Percentiles rank a stretch among this genome's conserved stretches.
Evolutionary conservation across 768 basidiomycete genomes (phyloP).

Genomic region (Kwoniella shandongensis): DNA sequence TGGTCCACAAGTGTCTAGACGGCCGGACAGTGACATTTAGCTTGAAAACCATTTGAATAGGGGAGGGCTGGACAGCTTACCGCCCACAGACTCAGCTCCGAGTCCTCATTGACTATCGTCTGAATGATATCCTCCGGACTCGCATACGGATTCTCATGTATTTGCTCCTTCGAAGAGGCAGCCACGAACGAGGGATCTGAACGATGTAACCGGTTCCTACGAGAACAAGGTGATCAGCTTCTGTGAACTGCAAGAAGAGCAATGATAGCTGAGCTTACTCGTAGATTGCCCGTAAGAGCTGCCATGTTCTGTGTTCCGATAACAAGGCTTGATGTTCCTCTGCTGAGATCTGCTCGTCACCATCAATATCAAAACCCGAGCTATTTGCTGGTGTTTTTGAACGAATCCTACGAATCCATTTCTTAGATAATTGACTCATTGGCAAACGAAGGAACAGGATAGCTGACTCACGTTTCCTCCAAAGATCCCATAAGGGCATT

Average conservation of each 20-base stretch:
- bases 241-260: background rate
- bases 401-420: slow-evolving; percentile 19
- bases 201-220: slow-evolving; percentile 37
- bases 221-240: background rate
- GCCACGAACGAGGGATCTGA: slow-evolving; percentile 31
- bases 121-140: slow-evolving; percentile 43
- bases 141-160: slow-evolving; percentile 38
- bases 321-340: slow-evolving; percentile 38
- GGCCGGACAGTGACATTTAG: background rate
- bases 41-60: background rate
- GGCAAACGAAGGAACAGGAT: background rate
- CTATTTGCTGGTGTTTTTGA: slow-evolving; percentile 13
- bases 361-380: slow-evolving; percentile 19
- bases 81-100: slow-evolving; percentile 39
- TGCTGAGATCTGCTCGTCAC: slow-evolving; percentile 31
- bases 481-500: slow-evolving; percentile 30
- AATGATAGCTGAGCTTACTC: slow-evolving; percentile 26
- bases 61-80: slow-evolving; percentile 19
- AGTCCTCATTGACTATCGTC: slow-evolving; percentile 38
- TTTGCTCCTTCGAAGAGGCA: slow-evolving; percentile 23
- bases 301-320: slow-evolving; percentile 48
- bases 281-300: slow-evolving; percentile 38
- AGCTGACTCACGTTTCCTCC: slow-evolving; percentile 35
- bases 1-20: slow-evolving; percentile 43
- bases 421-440: background rate